phyloP scores from a whole-genome alignment of 2,329 filamentous ascomycete genomes.

The Apiospora sp. region DNA sequence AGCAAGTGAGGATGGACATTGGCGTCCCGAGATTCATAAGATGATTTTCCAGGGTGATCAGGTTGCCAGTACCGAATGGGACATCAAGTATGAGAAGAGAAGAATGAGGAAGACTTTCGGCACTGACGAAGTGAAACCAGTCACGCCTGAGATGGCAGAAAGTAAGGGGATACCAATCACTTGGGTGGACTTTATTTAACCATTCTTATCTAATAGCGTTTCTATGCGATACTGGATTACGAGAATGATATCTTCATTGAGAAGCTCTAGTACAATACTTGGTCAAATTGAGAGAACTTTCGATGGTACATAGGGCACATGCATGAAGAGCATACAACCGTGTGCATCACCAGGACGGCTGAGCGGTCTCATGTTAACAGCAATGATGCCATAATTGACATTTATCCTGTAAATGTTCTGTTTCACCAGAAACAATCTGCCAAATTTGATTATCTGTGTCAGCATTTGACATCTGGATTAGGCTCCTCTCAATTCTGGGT shows the following conservation, averaged over 20 bases:
- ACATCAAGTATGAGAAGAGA: background rate
- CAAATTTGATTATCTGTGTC: background rate
- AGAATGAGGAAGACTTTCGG: background rate
- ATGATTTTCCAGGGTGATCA: background rate
- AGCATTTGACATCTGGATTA: background rate
- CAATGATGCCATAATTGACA: background rate
- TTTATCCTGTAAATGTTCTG: background rate
- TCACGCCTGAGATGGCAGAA: background rate
- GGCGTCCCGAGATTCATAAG: background rate
- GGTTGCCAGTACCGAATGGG: background rate
- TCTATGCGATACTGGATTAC: too few relatives aligned
- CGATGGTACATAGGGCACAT: too few relatives aligned
- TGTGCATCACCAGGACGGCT: background rate
- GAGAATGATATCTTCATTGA: background rate
- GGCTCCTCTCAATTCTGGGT: background rate
- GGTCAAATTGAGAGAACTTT: background rate
- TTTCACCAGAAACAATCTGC: background rate
- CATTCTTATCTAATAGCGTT: background rate
- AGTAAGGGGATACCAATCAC: background rate
- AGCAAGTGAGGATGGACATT: background rate
- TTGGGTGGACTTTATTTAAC: constrained; percentile 3
- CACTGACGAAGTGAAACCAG: background rate
- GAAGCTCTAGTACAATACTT: background rate
- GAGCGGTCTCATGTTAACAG: background rate
- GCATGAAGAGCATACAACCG: too few relatives aligned